Percentiles rank a stretch among this genome's conserved stretches.
Conservation (phyloP, 805 yeast species). For the Wickerhamiella brachini region DNA sequence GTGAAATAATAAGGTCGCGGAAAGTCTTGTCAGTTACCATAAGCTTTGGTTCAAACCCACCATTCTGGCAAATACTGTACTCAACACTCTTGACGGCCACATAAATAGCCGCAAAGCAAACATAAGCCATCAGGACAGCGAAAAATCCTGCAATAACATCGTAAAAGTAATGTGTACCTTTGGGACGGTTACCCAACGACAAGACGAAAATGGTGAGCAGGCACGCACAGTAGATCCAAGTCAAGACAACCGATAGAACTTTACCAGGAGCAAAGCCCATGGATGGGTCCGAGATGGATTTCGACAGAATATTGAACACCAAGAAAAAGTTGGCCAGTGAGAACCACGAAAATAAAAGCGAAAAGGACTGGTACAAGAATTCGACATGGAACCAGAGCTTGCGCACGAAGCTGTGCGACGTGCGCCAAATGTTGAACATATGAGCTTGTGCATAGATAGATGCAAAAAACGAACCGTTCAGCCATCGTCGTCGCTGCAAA, state of each 20-base stretch:
- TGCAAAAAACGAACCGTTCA: conserved; percentile 95
- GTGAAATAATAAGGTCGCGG: conserved; percentile 76
- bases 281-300: conserved; percentile 51
- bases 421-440: conserved; percentile 76
- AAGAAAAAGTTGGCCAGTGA: conserved; percentile 84
- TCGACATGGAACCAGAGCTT: conserved; percentile 75
- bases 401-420: conserved; percentile 71
- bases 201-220: conserved; percentile 75
- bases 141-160: conserved; percentile 61
- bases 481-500: conserved; percentile 95
- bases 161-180: conserved; percentile 74
- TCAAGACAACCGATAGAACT: conserved; percentile 59
- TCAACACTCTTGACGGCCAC: conserved; percentile 63
- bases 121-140: conserved; percentile 78
- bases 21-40: conserved; percentile 42
- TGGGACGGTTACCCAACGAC: conserved; percentile 88
- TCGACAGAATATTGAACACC: conserved; percentile 86
- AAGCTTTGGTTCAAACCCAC: conserved; percentile 30
- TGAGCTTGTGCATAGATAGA: conserved; percentile 81
- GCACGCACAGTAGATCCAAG: conserved; percentile 76
- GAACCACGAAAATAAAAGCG: conserved; percentile 77
- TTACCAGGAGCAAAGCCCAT: conserved; percentile 60
- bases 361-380: conserved; percentile 73
- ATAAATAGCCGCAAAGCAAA: conserved; percentile 75
- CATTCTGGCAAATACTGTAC: conserved; percentile 33